Base-by-base conservation (phyloP, 305 asterid species). In the Striga hermonthica region DNA sequence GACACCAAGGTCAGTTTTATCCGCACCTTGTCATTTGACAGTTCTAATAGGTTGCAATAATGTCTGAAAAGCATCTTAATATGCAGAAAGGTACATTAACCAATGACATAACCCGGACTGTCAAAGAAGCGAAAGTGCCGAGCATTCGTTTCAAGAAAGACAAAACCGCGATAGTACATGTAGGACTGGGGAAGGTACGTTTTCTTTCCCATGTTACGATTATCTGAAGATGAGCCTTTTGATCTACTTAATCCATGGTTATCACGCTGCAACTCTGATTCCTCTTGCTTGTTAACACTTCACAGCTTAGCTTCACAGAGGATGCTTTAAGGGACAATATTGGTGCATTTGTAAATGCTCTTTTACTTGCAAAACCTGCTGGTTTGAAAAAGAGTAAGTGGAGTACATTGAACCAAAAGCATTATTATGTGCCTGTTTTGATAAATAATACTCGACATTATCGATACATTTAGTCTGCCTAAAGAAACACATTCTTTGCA, bases 151-250 rank as follows among this genome's bases (percentile, higher is more conserved):
- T 90, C 84, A 87, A 86, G 76, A 93, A 93, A 77, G 99, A 93
- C 71, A 93, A 90, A 83, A 84, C 95, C 74, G 99, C 99, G 71
- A 90, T 93, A 63, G 97, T 90, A 72, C 99, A 93, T 72, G 95
- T 83, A 48, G 95, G 95, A 56, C 79, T 93, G 13, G 99, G 99
- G 73, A 90, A 93, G 99, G 99, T 90, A 76, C 68, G 49, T 37
- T 37, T 36, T 11, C 13, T 36, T 34, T 14, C 59, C 60, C 5
- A 54, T 53, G 35, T 22, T 22, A 22, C 31, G 31, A 22, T 22
- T 22, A 22, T 22, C 31, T 22, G 31, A 22, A 22, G 31, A 22
- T 22, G 31, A 22, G 31, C 31, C 31, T 22, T 22, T 22, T 22
- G 31, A 22, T 22, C 2, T 22, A 22, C 31, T 22, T 22, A 22